Base-by-base conservation (phyloP, 1,139 yeast species). In the Debaryomyces fabryi region DNA sequence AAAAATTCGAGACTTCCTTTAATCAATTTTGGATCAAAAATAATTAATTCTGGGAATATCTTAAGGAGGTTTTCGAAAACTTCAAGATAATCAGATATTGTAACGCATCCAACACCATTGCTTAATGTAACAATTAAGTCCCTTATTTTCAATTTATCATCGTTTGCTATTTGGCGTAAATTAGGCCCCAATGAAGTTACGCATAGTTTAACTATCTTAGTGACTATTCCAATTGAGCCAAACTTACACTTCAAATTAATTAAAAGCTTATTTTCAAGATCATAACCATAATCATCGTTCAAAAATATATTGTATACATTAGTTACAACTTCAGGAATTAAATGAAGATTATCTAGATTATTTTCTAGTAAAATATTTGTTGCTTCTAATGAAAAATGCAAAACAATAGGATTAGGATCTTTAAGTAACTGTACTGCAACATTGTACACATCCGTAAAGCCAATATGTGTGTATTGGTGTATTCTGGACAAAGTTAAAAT, bases 391-490 rank as follows among this genome's bases (percentile, higher is more conserved):
- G 95, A 78, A 75, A 89, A 86, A 49, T 81, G 78, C 60, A 88
- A 91, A 12, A 93, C 91, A 2, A 82, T 71, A 0, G 97, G 96
- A 60, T 92, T 93, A 0, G 96, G 95, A 65, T 92, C 98, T 34
- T 71, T 71, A 3, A 87, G 68, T 40, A 92, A 71, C 20, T 88
- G 86, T 15, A 76, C 65, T 8, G 85, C 63, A 4, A 89, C 82
- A 36, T 83, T 83, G 50, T 78, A 73, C 10, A 86, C 78, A 24
- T 71, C 75, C 25, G 53, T 57, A 44, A 71, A 70, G 1, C 76
- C 76, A 25, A 55, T 34, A 18, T 65, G 68, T 2, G 71, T 60
- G 40, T 58, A 53, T n/a, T 78, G 75, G 54, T 82, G 81, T 33
- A 89, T 79, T 34, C 80, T 72, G 0, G 92, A 82, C 48, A 91